Conservation (phyloP, 176 grass and related monocot species). For the Secale cereale region DNA sequence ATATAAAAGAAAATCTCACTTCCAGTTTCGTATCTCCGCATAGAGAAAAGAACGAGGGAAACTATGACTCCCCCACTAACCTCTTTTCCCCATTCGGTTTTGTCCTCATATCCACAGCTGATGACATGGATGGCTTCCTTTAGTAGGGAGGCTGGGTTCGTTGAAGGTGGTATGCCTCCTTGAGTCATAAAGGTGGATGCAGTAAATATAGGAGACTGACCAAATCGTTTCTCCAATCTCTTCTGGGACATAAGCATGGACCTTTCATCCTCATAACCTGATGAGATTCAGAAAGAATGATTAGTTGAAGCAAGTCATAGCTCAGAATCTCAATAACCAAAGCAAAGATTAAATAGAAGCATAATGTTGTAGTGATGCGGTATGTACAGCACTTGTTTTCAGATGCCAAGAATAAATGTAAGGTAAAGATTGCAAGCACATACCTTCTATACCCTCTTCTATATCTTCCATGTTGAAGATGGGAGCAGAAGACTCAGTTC, state of each 20-base stretch:
- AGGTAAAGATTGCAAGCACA: slow-evolving; percentile 19
- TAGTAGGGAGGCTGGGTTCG: slow-evolving; percentile 82
- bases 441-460: slow-evolving; percentile 97
- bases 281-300: slow-evolving; percentile 23
- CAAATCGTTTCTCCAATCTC: slow-evolving; percentile 94
- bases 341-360: background rate
- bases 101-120: slow-evolving; percentile 98
- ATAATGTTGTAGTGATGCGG: background rate
- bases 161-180: slow-evolving; percentile 88
- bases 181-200: slow-evolving; percentile 94
- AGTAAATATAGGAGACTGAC: slow-evolving; percentile 95
- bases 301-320: slow-evolving; percentile 6
- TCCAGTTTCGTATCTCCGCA: background rate
- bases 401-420: background rate
- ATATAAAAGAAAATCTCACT: background rate
- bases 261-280: slow-evolving; percentile 96
- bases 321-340: background rate
- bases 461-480: slow-evolving; percentile 99
- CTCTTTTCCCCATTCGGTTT: slow-evolving; percentile 99
- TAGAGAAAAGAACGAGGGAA: background rate
- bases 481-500: slow-evolving; percentile 95
- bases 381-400: background rate
- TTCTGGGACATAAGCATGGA: slow-evolving; percentile 94
- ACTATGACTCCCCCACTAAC: slow-evolving; percentile 41
- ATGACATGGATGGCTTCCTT: slow-evolving; percentile 99